Evolutionary conservation across 768 basidiomycete genomes (phyloP), one percentile per base, ranked within the genome.

Genomic region (Boletus rubropictus): DNA sequence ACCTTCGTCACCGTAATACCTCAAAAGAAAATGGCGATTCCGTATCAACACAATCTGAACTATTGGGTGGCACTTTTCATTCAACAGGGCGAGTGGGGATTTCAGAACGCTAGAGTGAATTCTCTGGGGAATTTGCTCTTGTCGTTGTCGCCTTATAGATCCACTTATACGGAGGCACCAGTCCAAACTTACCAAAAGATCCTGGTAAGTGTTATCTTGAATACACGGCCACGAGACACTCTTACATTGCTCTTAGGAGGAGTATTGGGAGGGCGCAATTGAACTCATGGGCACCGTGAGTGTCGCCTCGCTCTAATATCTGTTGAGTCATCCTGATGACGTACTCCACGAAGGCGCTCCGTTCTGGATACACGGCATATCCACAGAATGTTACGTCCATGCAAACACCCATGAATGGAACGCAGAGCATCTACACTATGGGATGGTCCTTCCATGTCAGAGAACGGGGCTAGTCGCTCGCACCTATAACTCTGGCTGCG

Each of bases 81-180:
- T 14, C 22, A 47, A 15, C 28, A 39, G 6, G 32, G 35, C n/a
- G 33, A 36, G 9, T 47, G 44, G 38, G 20, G 25, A 11, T 47
- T 47, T 37, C 45, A 50, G 28, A 40, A 27, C 1, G 22, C 22
- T 12, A 29, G 34, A 22, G 18, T 37, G 33, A 47, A 50, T 11
- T 31, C 44, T 2, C 28, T 50, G 14, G 49, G 49, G n/a, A 37
- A 50, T 32, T 25, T 42, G 39, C 21, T 50, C 2, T 8, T 31
- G 6, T 47, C 49, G 22, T 5, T 50, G 8, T 10, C 29, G 21
- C 7, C 8, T 14, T 42, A 5, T 4, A 40, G 2, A 1, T 5
- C 7, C 38, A 38, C 15, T 29, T n/a, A n/a, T n/a, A n/a, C 42
- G 7, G 36, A 38, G 9, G 7, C 35, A 3, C 35, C 48, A 5